These are phyloP conservation scores for Stagonosporopsis rhizophila DNA, from an alignment of 2,329 filamentous ascomycete species.

Conservation along the genomic window DNA sequence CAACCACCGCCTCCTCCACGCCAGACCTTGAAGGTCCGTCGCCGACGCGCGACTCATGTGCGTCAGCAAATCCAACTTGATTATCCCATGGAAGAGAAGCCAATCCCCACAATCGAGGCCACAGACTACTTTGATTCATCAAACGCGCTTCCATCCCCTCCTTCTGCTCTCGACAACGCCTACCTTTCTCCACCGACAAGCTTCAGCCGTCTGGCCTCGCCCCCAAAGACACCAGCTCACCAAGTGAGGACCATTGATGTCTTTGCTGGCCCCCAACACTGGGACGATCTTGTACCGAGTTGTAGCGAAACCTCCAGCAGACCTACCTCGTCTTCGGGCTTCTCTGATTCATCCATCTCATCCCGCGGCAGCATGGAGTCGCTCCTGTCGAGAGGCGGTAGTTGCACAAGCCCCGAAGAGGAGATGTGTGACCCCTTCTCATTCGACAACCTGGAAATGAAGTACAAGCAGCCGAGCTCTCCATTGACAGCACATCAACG, in stretches of 20 bases:
- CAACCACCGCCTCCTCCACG: conserved; percentile 55
- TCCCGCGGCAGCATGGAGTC: conserved; percentile 65
- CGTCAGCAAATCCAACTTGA: conserved; percentile 33
- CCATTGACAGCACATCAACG: conserved; percentile 40
- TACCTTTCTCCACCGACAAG: conserved; percentile 53
- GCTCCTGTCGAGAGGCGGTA: conserved; percentile 64
- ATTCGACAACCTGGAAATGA: conserved; percentile 48
- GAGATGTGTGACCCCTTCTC: conserved; percentile 65
- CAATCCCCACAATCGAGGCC: conserved; percentile 60
- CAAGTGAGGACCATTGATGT: conserved; percentile 45
- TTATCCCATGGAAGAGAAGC: conserved; percentile 38
- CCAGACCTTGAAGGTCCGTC: conserved; percentile 58
- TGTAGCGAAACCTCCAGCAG: conserved; percentile 58
- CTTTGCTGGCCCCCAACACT: conserved; percentile 39
- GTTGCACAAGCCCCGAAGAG: conserved; percentile 67
- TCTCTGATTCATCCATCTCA: conserved; percentile 68
- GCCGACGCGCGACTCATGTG: conserved; percentile 50
- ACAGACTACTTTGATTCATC: conserved; percentile 47
- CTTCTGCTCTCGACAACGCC: conserved; percentile 40
- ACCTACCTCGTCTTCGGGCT: conserved; percentile 64
- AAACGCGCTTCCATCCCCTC: conserved; percentile 34
- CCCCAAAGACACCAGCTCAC: conserved; percentile 58
- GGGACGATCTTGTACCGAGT: conserved; percentile 41
- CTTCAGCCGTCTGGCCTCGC: conserved; percentile 51
- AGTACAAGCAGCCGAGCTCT: conserved; percentile 39